Base-by-base conservation (phyloP, 148 eudicot species). In the Diospyros lotus region DNA sequence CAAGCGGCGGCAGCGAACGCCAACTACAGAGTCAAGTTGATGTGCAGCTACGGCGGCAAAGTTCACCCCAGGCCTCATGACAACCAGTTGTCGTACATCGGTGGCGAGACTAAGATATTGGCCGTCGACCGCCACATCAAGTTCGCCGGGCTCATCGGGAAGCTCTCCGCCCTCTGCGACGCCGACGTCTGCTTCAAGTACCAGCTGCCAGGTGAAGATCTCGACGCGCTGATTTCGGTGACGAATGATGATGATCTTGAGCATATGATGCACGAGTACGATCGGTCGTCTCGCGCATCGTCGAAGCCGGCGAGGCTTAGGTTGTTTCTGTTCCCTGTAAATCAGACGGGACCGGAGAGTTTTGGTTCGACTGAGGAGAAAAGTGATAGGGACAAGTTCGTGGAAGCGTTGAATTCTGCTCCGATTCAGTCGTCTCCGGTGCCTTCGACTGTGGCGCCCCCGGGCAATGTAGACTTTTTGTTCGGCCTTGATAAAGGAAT, bases 241-340 rank as follows among this genome's bases (percentile, higher is more conserved):
- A 89, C 97, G 1, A 91, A 91, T 65, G 98, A 94, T 15, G 97
- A 94, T 14, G 98, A 94, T 80, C 72, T 94, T 12, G 97, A 94
- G 39, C 91, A 94, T 46, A 89, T 91, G 98, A 91, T 94, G 97
- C 82, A 86, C 50, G 98, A 94, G 84, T 91, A 89, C 51, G 97
- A 94, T 74, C 86, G 98, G 14, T 71, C 87, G 17, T 83, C n/a
- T 56, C 79, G 90, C 44, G 83, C 77, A 1, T 84, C 93, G 0
- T 68, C 91, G 10, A 90, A 85, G 66, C 93, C 98, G 45, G 84
- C 91, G 4, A 75, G 98, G 58, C 72, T 94, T 42, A 70, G 98
- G 69, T 4, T 94, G 41, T 94, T 94, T 67, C 63, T 90, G 55
- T 88, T 91, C 42, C 80, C 86, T 39, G 55, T 50, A 52, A 76